A percentile compares a stretch with the other conserved stretches of the same genome.
phyloP scores from a whole-genome alignment of 345 rosid genomes.

The Boechera divaricarpa region DNA sequence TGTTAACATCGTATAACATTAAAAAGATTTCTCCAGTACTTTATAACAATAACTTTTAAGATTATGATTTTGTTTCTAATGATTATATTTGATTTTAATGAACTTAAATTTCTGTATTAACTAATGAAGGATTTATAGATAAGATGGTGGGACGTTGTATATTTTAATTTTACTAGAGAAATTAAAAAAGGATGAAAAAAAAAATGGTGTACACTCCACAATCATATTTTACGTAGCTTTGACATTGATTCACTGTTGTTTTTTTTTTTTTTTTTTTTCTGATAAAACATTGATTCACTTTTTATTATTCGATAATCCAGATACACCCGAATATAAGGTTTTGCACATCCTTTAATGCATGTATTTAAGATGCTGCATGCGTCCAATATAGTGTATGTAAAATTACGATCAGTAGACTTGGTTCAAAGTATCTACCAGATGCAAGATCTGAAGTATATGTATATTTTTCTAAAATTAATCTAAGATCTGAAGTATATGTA shows the following conservation, averaged over 20 bases:
- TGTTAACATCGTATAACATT: too few species aligned
- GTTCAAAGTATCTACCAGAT: constrained; percentile 22
- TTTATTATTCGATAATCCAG: not conserved
- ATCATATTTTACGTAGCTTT: not conserved
- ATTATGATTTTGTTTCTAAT: not conserved
- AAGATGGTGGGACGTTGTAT: not conserved
- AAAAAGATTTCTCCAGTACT: not conserved
- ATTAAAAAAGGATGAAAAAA: not conserved
- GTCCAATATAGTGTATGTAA: constrained; percentile 1
- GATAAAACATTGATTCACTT: not conserved
- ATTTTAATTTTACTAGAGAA: not conserved
- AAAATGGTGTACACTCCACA: not conserved
- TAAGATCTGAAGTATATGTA: not conserved
- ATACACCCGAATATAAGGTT: not conserved
- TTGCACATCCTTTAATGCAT: constrained; percentile 1
- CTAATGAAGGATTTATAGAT: not conserved
- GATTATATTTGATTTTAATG: not conserved
- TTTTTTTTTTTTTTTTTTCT: too few species aligned
- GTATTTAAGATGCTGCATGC: constrained; percentile 14
- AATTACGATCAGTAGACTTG: constrained; percentile 1
- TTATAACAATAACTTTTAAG: not conserved
- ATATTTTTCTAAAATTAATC: too few species aligned
- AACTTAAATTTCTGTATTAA: not conserved
- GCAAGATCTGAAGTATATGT: not conserved
- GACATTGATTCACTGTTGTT: not conserved